Conservation (phyloP, 768 basidiomycete species). For the Pulveroboletus frians region DNA sequence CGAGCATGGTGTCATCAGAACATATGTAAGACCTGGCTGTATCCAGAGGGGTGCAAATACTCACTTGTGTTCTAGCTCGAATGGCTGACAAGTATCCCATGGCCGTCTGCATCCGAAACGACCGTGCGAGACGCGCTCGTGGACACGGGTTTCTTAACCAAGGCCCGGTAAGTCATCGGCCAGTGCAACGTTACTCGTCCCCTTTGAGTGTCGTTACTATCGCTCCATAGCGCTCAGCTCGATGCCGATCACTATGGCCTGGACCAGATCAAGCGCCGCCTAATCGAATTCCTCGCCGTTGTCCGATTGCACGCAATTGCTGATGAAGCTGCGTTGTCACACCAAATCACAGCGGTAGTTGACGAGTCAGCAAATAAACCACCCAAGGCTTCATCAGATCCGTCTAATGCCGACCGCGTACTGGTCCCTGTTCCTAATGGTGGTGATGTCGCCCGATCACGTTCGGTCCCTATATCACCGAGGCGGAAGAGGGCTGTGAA, state of each 20-base stretch:
- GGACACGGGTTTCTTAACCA: slow-evolving; percentile 56
- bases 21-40: slow-evolving; percentile 51
- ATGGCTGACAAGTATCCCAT: slow-evolving; percentile 83
- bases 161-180: slow-evolving; percentile 45
- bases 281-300: slow-evolving; percentile 90
- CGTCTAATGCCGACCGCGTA: slow-evolving; percentile 21
- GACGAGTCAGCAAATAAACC: slow-evolving; percentile 16
- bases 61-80: slow-evolving; percentile 49
- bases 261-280: slow-evolving; percentile 85
- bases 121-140: slow-evolving; percentile 35
- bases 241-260: slow-evolving; percentile 91
- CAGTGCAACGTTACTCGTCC: not conserved
- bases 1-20: slow-evolving; percentile 84
- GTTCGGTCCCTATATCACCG: not conserved
- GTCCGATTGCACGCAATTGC: slow-evolving; percentile 50
- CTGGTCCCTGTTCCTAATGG: slow-evolving; percentile 16
- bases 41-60: not conserved
- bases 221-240: slow-evolving; percentile 47
- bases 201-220: not conserved
- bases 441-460: slow-evolving; percentile 10
- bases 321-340: slow-evolving; percentile 10
- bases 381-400: slow-evolving; percentile 16
- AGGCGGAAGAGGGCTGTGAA: slow-evolving; percentile 45
- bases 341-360: not conserved
- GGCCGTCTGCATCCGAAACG: slow-evolving; percentile 48